Percentiles rank a stretch among this genome's conserved stretches.
Conservation (phyloP, 306 rosid species). For the Biancaea sappan region DNA sequence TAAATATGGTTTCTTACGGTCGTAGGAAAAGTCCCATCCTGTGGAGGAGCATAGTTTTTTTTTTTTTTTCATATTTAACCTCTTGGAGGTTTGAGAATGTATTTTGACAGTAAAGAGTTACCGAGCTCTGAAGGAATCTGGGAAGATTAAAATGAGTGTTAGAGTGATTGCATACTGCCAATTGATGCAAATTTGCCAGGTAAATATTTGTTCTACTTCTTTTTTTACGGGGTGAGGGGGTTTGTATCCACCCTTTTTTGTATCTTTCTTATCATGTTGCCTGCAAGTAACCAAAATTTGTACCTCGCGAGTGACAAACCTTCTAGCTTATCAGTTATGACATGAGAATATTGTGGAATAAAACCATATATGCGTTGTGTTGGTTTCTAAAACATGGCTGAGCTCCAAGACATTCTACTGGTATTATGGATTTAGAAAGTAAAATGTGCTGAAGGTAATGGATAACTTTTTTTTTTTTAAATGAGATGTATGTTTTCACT, state of each 20-base stretch:
- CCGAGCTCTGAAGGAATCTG: constrained; percentile 67
- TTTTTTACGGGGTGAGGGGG: background rate
- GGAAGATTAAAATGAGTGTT: constrained; percentile 80
- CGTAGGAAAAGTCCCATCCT: constrained; percentile 42
- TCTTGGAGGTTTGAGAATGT: constrained; percentile 67
- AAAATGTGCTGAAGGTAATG: background rate
- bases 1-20: constrained; percentile 11
- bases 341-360: constrained; percentile 1
- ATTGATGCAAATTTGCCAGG: constrained; percentile 96
- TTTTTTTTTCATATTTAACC: constrained; percentile 37
- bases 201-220: constrained; percentile 27
- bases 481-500: constrained; percentile 2
- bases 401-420: background rate
- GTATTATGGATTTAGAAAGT: constrained; percentile 3
- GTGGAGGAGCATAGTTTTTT: constrained; percentile 35
- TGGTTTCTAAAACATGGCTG: background rate
- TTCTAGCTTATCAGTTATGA: background rate
- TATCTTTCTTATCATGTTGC: constrained; percentile 1
- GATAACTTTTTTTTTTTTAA: background rate
- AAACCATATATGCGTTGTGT: background rate
- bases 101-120: constrained; percentile 67
- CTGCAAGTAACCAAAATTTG: background rate
- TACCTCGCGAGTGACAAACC: background rate
- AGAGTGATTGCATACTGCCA: constrained; percentile 79
- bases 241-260: background rate